These are phyloP conservation scores for Symbiodinium pilosum DNA, from an alignment of 73 alveolate genomes.

Conservation along the genomic window DNA sequence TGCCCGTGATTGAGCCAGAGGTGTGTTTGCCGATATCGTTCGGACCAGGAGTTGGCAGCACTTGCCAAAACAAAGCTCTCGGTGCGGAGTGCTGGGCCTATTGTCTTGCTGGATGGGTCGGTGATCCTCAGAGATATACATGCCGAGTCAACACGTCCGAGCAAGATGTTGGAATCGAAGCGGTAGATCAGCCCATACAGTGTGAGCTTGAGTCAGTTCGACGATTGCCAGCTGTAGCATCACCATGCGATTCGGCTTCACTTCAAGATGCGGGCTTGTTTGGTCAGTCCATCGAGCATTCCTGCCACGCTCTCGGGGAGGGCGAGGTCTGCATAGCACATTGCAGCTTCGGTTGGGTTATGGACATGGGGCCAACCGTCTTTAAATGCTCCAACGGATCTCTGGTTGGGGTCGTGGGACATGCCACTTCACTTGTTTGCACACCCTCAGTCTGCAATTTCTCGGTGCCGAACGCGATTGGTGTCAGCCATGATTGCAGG, in stretches of 20 bases:
- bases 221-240: background rate
- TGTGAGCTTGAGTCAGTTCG: background rate
- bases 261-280: background rate
- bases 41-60: slow-evolving; percentile 29
- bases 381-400: slow-evolving; percentile 3
- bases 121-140: slow-evolving; percentile 6
- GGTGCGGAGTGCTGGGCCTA: slow-evolving; percentile 69
- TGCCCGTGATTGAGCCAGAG: background rate
- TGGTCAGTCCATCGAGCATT: slow-evolving; percentile 10
- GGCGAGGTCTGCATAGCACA: slow-evolving; percentile 30
- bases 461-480: slow-evolving; percentile 21
- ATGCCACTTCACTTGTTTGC: too few relatives aligned
- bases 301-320: background rate
- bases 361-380: background rate
- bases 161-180: background rate
- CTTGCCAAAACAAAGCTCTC: slow-evolving; percentile 12
- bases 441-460: slow-evolving; percentile 16
- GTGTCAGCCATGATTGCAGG: slow-evolving; percentile 2
- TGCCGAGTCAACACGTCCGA: background rate
- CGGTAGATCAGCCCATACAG: background rate
- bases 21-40: slow-evolving; percentile 2
- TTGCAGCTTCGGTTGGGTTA: slow-evolving; percentile 48
- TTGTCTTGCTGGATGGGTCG: slow-evolving; percentile 3
- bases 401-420: background rate
- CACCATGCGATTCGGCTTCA: background rate